A percentile compares a stretch with the other conserved stretches of the same genome.
phyloP scores from a whole-genome alignment of 2,329 filamentous ascomycete species.

The Boeremia exigua region DNA sequence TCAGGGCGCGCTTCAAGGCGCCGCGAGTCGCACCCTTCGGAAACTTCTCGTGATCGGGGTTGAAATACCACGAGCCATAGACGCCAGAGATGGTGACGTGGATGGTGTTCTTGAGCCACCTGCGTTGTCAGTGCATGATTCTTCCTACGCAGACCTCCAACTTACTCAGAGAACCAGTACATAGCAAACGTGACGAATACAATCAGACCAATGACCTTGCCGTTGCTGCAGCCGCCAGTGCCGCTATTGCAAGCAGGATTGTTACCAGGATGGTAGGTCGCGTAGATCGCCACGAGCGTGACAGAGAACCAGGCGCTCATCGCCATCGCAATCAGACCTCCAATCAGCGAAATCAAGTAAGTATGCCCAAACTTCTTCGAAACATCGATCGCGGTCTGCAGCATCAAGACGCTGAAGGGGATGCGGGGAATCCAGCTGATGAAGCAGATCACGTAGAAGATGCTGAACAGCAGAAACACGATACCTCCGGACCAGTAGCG shows the following conservation, averaged over 20 bases:
- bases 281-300: conserved; percentile 85
- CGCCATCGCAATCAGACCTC: conserved; percentile 75
- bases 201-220: conserved; percentile 81
- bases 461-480: conserved; percentile 81
- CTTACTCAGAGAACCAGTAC: conserved; percentile 85
- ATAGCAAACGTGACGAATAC: conserved; percentile 89
- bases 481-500: conserved; percentile 85
- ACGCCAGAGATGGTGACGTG: conserved; percentile 87
- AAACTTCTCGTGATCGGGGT: conserved; percentile 53
- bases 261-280: conserved; percentile 74
- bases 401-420: conserved; percentile 88
- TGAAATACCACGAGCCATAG: conserved; percentile 89
- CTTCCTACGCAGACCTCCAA: background rate
- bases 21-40: conserved; percentile 81
- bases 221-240: conserved; percentile 71
- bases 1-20: conserved; percentile 80
- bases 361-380: conserved; percentile 85
- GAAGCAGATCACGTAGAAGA: conserved; percentile 83
- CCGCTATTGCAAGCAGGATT: conserved; percentile 63
- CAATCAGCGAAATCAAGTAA: conserved; percentile 83
- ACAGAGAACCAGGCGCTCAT: conserved; percentile 86
- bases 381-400: conserved; percentile 84
- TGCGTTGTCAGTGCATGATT: conserved; percentile 38
- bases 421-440: conserved; percentile 86
- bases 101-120: conserved; percentile 88